Conservation (phyloP, 768 basidiomycete genomes). For the Lanmaoa pseudosensibilis region DNA sequence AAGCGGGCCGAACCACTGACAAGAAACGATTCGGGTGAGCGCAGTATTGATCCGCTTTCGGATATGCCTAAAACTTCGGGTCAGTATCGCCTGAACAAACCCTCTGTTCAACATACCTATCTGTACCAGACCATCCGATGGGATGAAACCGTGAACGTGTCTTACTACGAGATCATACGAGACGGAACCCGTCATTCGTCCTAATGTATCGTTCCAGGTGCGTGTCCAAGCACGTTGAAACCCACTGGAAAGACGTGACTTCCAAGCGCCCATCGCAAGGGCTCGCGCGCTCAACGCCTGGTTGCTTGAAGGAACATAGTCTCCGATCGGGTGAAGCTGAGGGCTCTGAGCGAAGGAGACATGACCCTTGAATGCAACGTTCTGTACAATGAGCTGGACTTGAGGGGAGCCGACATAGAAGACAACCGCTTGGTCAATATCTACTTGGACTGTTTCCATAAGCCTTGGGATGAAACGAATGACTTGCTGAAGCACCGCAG, state of each 20-base stretch:
- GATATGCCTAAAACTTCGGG: conserved; percentile 13
- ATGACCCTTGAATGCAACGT: conserved; percentile 52
- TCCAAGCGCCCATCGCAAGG: conserved; percentile 58
- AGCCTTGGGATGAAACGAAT: conserved; percentile 69
- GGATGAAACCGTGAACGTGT: conserved; percentile 45
- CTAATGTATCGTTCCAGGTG: conserved; percentile 71
- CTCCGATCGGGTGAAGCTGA: conserved; percentile 21
- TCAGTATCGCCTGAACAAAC: conserved; percentile 1
- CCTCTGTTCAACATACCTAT: conserved; percentile 29
- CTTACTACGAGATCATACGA: conserved; percentile 50
- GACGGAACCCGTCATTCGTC: conserved; percentile 57
- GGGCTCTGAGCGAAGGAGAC: conserved; percentile 56
- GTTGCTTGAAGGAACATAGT: conserved; percentile 12
- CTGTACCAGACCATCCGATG: conserved; percentile 19
- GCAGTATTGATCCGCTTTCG: conserved; percentile 41
- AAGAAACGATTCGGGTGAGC: conserved; percentile 45
- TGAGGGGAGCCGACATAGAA: conserved; percentile 53
- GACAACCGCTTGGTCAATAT: conserved; percentile 55
- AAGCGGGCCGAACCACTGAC: conserved; percentile 53
- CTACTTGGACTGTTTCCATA: conserved; percentile 66
- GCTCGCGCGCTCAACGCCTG: conserved; percentile 37
- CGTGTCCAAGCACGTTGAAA: conserved; percentile 64
- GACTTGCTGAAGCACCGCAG: conserved; percentile 52
- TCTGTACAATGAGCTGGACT: conserved; percentile 49
- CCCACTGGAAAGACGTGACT: conserved; percentile 56